Percentiles rank a stretch among this genome's conserved stretches.
phyloP scores from a whole-genome alignment of 2,329 filamentous ascomycete genomes.

The Stagonosporopsis rhizophila region DNA sequence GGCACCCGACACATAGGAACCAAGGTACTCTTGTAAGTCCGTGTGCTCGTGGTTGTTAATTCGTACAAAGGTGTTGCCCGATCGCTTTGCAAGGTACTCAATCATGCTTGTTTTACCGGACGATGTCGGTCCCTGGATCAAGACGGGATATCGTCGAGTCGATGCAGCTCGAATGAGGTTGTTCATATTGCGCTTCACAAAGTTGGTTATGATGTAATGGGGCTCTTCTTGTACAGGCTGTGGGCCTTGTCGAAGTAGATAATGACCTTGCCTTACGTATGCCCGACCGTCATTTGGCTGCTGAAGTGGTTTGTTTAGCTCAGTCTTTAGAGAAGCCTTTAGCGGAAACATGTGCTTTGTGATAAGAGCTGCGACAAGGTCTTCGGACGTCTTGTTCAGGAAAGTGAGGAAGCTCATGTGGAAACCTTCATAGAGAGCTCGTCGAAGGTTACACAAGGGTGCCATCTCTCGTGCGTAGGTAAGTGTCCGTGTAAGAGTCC shows the following conservation, averaged over 20 bases:
- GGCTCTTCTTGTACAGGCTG: conserved; percentile 72
- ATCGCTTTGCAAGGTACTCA: conserved; percentile 95
- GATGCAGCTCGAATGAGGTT: conserved; percentile 94
- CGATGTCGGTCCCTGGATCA: conserved; percentile 96
- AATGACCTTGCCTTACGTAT: conserved; percentile 87
- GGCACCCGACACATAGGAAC: conserved; percentile 85
- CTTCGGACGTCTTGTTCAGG: conserved; percentile 81
- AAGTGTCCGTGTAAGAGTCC: conserved; percentile 88
- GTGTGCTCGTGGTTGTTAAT: conserved; percentile 99
- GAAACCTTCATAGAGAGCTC: conserved; percentile 92
- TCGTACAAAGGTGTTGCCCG: conserved; percentile 94
- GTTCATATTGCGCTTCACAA: conserved; percentile 91
- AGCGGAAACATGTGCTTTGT: conserved; percentile 78
- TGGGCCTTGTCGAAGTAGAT: conserved; percentile 85
- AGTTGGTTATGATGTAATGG: conserved; percentile 96
- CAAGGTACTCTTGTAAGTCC: conserved; percentile 95
- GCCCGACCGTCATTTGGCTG: conserved; percentile 76
- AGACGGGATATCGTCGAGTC: conserved; percentile 87
- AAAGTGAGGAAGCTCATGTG: conserved; percentile 97
- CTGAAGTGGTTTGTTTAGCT: conserved; percentile 79
- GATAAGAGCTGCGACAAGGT: conserved; percentile 78
- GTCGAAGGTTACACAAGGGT: conserved; percentile 80
- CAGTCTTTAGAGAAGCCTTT: conserved; percentile 71
- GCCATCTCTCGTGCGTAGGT: conserved; percentile 87
- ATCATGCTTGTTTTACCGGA: conserved; percentile 99